Evolutionary conservation across 805 yeast genomes (phyloP), one percentile per base, ranked within the genome.

Genomic region (Jamesozyma hellenica): DNA sequence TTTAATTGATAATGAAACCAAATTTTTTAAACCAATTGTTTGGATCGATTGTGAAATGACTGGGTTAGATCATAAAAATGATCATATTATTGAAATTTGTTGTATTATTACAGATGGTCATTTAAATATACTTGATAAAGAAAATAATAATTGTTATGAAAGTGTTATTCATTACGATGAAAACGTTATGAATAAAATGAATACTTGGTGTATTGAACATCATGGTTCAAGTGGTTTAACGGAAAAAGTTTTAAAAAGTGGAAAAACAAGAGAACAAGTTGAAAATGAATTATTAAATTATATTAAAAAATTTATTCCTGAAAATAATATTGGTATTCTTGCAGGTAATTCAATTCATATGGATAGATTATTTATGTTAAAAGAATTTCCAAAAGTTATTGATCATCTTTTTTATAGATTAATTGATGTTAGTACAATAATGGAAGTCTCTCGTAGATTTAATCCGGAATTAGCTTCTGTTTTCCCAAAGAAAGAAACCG

Each of bases 11-110:
- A n/a, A n/a, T n/a, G n/a, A 17, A 26, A 23, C 25, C 3, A 35
- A 32, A 17, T 31, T 40, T 13, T 40, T 38, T 21, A 46, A 61
- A 35, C 72, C 73, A 6, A 67, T 90, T 15, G 94, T 92, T 4
- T 92, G 98, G 98, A 71, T 92, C 14, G 98, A 92, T 63, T 92
- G 97, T 62, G 98, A 92, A 59, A 92, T 92, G 98, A 92, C 99
- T 0, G 99, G 99, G 0, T 65, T 92, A 30, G 82, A 90, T 50
- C 77, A 79, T n/a, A 60, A 64, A 35, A 68, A 70, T n/a, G 97
- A 92, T 57, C 76, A 73, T 42, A 88, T 92, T 50, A 83, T 92
- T 43, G 98, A 92, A 61, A 79, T 92, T 21, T 85, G 96, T 57
- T 87, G 96, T 57, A 65, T 90, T 30, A 68, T 92, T 34, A 92